phyloP scores from a whole-genome alignment of 1,284 basidiomycete genomes.

The Cryptococcus hybrid region DNA sequence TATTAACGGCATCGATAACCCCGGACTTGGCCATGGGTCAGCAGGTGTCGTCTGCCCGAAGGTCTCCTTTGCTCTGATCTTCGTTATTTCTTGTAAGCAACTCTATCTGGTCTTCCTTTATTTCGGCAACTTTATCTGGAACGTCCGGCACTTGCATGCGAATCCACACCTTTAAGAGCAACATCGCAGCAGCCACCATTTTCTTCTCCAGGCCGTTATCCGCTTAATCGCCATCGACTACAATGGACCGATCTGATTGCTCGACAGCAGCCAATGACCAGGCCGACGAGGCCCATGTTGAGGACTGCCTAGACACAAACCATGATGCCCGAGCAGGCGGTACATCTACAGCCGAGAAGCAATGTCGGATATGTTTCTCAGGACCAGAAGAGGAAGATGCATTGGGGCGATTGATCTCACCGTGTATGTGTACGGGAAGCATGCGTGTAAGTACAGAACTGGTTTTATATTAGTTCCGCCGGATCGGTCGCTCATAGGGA shows the following conservation, averaged over 20 bases:
- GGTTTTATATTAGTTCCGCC: background rate
- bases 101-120: no score
- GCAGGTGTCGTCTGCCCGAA: no score
- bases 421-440: slow-evolving; percentile 47
- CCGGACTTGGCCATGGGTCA: no score
- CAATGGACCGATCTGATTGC: background rate
- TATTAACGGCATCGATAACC: no score
- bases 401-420: slow-evolving; percentile 44
- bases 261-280: background rate
- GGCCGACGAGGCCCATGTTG: background rate
- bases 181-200: no score
- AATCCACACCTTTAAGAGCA: no score
- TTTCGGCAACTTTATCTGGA: no score
- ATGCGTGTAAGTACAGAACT: slow-evolving; percentile 38
- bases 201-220: no score
- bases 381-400: slow-evolving; percentile 41
- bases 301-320: background rate
- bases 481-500: background rate
- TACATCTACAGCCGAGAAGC: slow-evolving; percentile 24
- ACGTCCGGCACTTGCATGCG: no score
- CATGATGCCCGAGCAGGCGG: slow-evolving; percentile 6
- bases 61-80: no score
- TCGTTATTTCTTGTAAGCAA: no score
- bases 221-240: no score
- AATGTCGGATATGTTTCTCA: slow-evolving; percentile 47